Base-by-base conservation (phyloP, 306 rosid species). In the Datisca glomerata region DNA sequence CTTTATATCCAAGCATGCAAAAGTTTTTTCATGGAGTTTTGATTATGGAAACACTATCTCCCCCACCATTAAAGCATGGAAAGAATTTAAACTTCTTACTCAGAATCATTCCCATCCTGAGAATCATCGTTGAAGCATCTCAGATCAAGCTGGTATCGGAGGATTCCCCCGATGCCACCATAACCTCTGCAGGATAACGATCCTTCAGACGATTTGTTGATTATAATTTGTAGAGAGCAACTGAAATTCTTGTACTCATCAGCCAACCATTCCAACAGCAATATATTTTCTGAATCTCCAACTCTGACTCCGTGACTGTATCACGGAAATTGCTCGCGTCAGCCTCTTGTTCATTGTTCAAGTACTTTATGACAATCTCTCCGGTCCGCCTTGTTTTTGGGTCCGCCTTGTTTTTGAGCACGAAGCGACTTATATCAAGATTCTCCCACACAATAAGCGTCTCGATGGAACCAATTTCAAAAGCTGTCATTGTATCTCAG, bases 401-500 rank as follows among this genome's bases (percentile, higher is more conserved):
- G 24, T 8, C 8, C 52, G 12, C 3, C 12, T 13, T 28, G 31
- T 28, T 47, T 29, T 31, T 47, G 35, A 33, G 24, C 13, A 8
- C 52, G 12, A 14, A 12, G 13, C 40, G 25, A 29, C 28, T 17
- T 10, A 47, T 10, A 8, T 47, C 52, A 4, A 47, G n/a, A 28
- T 16, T 47, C 15, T 47, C 40, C 52, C 52, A 28, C n/a, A 21
- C 31, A 48, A 19, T 19, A 12, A 48, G 41, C 7, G 36, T 48
- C n/a, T 6, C 42, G 8, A 48, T 48, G 1, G 41, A 24, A 18
- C 41, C 41, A 7, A 48, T 12, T 48, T 48, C 54, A 32, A 31
- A 27, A 33, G 21, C 14, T 19, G 8, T 49, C 55, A 49, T 10
- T 8, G 29, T 20, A 33, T 21, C 82, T 20, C 23, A 70, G 63